phyloP scores from a whole-genome alignment of 139 green algal genomes.

The Chlorella sp. region DNA sequence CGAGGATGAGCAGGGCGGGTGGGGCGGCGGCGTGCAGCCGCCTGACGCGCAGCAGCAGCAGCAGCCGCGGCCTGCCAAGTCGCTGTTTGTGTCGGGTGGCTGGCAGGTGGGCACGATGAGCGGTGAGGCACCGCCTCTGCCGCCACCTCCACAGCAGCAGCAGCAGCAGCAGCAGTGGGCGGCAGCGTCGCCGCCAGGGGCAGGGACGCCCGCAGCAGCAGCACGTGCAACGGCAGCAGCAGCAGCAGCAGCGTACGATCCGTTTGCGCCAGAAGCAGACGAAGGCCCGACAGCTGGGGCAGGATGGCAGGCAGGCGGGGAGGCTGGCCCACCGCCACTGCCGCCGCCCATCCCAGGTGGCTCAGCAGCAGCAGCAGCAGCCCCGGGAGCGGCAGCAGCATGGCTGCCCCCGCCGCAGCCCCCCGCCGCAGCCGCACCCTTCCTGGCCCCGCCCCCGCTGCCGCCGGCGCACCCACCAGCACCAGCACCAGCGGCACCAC shows the following conservation, averaged over 20 bases:
- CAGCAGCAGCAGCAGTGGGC: constrained; percentile 13
- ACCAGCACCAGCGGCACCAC: background rate
- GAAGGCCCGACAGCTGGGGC: background rate
- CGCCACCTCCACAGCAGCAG: background rate
- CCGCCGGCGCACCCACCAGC: constrained; percentile 13
- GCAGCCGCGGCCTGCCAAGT: background rate
- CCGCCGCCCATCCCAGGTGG: background rate
- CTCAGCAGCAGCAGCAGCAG: no score
- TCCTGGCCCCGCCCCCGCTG: background rate
- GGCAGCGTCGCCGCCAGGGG: background rate
- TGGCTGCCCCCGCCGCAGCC: background rate
- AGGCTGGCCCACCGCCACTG: background rate
- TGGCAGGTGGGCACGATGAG: constrained; percentile 21
- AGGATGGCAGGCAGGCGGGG: background rate
- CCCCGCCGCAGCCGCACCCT: background rate
- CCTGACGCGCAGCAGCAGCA: background rate
- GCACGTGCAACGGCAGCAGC: background rate
- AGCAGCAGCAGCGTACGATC: constrained; percentile 3
- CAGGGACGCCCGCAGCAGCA: background rate
- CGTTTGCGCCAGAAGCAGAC: background rate
- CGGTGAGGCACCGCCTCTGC: background rate
- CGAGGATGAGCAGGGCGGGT: background rate
- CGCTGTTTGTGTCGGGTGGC: constrained; percentile 22
- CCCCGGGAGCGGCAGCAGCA: background rate
- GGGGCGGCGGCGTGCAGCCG: background rate